Evolutionary conservation across 768 basidiomycete species (phyloP).

Genomic region (Mycena venus): DNA sequence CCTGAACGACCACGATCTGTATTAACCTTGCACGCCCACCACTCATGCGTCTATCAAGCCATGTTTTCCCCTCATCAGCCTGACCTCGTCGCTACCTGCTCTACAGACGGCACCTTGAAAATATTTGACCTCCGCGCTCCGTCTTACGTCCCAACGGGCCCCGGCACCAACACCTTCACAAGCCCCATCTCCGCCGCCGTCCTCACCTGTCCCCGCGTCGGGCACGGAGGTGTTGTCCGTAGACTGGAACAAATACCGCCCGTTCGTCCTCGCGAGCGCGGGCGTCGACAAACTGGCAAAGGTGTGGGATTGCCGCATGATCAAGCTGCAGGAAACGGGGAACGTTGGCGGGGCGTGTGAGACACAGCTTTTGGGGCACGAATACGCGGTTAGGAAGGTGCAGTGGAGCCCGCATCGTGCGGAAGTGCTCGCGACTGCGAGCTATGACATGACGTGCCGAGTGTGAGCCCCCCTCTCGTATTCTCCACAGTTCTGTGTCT

Average conservation of each 20-base stretch:
- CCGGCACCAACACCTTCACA: constrained; percentile 69
- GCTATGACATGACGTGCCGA: constrained; percentile 97
- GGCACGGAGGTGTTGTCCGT: constrained; percentile 83
- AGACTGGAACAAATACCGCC: constrained; percentile 95
- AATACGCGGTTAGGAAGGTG: constrained; percentile 90
- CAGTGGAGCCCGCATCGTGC: constrained; percentile 89
- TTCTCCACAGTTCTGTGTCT: constrained; percentile 6
- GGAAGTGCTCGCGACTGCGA: constrained; percentile 74
- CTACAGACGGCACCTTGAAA: constrained; percentile 87
- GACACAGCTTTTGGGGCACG: constrained; percentile 82
- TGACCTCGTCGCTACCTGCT: constrained; percentile 84
- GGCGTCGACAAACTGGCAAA: constrained; percentile 84
- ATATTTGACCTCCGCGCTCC: constrained; percentile 86
- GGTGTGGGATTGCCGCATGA: constrained; percentile 92
- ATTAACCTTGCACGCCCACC: constrained; percentile 85
- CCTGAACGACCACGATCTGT: constrained; percentile 86
- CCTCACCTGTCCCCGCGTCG: constrained; percentile 83
- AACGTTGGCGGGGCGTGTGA: constrained; percentile 83
- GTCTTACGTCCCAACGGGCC: constrained; percentile 65
- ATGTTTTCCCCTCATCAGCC: constrained; percentile 94
- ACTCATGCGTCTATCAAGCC: constrained; percentile 89
- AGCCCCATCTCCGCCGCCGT: constrained; percentile 77
- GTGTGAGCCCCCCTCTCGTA: constrained; percentile 65
- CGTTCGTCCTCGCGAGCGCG: constrained; percentile 80
- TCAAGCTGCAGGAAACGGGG: constrained; percentile 65